These are phyloP conservation scores for Colletotrichum sublineola DNA, from an alignment of 2,329 filamentous ascomycete genomes.

Conservation along the genomic window DNA sequence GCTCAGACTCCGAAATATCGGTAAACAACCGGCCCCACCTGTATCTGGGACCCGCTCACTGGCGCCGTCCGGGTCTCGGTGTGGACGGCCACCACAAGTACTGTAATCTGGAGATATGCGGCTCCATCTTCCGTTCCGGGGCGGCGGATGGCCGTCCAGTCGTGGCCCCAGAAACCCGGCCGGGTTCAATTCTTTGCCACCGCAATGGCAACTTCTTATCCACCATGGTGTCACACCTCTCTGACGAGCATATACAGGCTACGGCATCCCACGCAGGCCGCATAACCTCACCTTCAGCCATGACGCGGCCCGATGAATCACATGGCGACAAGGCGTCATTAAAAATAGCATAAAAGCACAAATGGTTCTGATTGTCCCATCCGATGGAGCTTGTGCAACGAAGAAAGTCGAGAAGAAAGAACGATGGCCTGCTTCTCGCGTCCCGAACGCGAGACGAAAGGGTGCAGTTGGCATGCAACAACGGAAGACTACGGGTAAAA, in stretches of 20 bases:
- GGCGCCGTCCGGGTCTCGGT: neutral
- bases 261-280: neutral
- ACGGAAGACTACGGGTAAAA: neutral
- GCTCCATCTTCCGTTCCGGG: neutral
- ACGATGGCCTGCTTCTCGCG: neutral
- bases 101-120: neutral
- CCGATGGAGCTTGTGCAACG: neutral
- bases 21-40: neutral
- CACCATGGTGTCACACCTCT: neutral
- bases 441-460: neutral
- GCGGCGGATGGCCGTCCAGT: neutral
- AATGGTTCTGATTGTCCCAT: too few relatives aligned
- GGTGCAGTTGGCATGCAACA: constrained; percentile 5
- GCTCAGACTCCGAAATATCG: neutral
- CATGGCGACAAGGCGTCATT: neutral
- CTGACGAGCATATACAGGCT: neutral
- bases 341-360: neutral
- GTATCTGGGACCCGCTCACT: neutral
- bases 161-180: neutral
- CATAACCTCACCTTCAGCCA: neutral
- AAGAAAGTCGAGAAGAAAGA: neutral
- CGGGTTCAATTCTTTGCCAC: neutral
- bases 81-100: neutral
- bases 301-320: neutral
- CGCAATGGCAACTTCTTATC: neutral